A percentile compares a stretch with the other conserved stretches of the same genome.
Conservation (phyloP, 805 yeast genomes). For the Saturnispora hagleri region DNA sequence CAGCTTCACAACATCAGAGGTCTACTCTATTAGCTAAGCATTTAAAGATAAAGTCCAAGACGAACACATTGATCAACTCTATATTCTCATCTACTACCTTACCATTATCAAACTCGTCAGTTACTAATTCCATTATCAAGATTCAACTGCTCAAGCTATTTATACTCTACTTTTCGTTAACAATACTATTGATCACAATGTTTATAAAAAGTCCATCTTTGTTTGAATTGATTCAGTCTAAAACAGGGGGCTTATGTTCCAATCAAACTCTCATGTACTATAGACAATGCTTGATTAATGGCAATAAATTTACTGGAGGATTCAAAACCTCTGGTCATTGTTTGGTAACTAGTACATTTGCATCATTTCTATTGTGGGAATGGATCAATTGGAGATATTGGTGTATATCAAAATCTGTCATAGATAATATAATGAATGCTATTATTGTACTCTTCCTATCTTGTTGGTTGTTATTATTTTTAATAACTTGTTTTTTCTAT, state of each 20-base stretch:
- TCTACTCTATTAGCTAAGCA: background rate
- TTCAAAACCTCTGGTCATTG: slow-evolving; percentile 37
- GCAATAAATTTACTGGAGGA: slow-evolving; percentile 30
- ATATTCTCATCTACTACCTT: background rate
- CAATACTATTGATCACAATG: slow-evolving; percentile 6
- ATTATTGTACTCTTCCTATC: background rate
- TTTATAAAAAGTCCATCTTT: slow-evolving; percentile 15
- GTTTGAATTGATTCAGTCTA: slow-evolving; percentile 25
- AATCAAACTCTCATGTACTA: slow-evolving; percentile 14
- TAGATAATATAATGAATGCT: background rate
- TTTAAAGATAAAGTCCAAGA: slow-evolving; percentile 1
- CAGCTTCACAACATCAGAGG: slow-evolving; percentile 12
- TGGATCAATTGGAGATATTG: slow-evolving; percentile 5
- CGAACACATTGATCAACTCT: slow-evolving; percentile 1
- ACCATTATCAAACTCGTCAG: background rate
- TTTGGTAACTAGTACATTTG: slow-evolving; percentile 28
- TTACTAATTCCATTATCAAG: background rate
- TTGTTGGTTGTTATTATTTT: slow-evolving; percentile 32
- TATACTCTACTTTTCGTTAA: slow-evolving; percentile 17
- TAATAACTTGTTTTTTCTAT: slow-evolving; percentile 39
- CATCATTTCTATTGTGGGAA: slow-evolving; percentile 23
- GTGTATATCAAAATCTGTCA: background rate
- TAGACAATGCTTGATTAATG: slow-evolving; percentile 16
- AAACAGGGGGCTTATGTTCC: slow-evolving; percentile 33
- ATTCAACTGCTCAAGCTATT: slow-evolving; percentile 14